phyloP scores from a whole-genome alignment of 2,329 filamentous ascomycete species.

The Scedosporium apiospermum region DNA sequence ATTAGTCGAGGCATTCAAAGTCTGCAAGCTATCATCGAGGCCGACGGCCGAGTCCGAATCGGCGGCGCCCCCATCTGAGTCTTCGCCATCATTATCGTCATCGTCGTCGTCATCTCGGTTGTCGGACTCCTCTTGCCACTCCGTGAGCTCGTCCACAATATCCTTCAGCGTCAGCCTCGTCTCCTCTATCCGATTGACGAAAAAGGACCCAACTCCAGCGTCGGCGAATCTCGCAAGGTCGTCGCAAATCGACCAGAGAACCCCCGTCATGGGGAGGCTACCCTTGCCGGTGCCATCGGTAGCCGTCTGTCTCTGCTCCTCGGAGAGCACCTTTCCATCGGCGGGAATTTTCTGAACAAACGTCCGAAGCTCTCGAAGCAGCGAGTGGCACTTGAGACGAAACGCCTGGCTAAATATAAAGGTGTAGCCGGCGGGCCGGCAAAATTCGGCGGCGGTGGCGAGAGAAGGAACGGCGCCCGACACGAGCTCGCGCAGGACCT shows the following conservation, averaged over 20 bases:
- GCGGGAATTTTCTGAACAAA: conserved; percentile 52
- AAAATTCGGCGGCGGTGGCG: conserved; percentile 59
- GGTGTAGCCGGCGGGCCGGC: conserved; percentile 53
- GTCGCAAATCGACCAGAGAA: conserved; percentile 81
- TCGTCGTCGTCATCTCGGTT: conserved; percentile 51
- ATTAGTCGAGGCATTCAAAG: conserved; percentile 13
- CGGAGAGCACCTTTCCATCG: conserved; percentile 43
- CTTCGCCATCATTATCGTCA: conserved; percentile 36
- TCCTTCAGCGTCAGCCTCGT: conserved; percentile 70
- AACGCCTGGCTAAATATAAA: conserved; percentile 54
- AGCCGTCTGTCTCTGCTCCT: conserved; percentile 12
- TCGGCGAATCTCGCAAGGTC: conserved; percentile 53
- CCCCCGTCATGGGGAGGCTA: conserved; percentile 58
- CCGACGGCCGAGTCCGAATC: conserved; percentile 13
- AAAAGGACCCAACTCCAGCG: conserved; percentile 59
- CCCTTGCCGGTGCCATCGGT: conserved; percentile 34
- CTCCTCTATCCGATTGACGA: conserved; percentile 63
- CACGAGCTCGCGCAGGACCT: conserved; percentile 63
- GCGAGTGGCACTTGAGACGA: conserved; percentile 44
- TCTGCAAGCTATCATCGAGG: conserved; percentile 19
- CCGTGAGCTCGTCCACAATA: conserved; percentile 75
- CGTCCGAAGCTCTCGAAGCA: conserved; percentile 52
- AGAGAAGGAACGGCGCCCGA: conserved; percentile 65
- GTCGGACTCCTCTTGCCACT: conserved; percentile 70
- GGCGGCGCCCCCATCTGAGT: conserved; percentile 4